phyloP scores from a whole-genome alignment of 768 basidiomycete genomes.

The Xerocomellus intermedius region DNA sequence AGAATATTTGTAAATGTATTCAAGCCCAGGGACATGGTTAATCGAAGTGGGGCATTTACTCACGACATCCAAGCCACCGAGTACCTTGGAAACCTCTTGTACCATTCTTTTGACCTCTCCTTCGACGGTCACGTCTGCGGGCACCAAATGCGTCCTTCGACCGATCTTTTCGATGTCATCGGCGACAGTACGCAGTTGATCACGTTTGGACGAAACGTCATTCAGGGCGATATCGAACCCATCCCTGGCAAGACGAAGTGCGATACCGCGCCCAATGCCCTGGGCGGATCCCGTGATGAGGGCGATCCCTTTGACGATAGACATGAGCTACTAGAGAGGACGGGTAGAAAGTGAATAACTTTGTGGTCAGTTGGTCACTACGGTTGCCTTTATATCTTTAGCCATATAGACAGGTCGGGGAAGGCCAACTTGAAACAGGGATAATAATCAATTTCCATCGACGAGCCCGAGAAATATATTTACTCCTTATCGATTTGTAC shows the following conservation, averaged over 20 bases:
- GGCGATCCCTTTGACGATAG: constrained; percentile 26
- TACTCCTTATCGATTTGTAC: neutral
- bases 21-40: too few species aligned
- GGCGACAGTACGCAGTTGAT: constrained; percentile 27
- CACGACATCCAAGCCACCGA: constrained; percentile 51
- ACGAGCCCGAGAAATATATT: too few species aligned
- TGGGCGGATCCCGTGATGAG: constrained; percentile 37
- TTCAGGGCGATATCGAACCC: too few species aligned
- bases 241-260: constrained; percentile 31
- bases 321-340: constrained; percentile 12
- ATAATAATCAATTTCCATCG: too few species aligned
- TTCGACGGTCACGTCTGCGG: constrained; percentile 43
- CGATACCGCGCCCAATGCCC: constrained; percentile 28
- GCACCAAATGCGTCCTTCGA: constrained; percentile 17
- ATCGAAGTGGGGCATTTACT: constrained; percentile 12
- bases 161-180: constrained; percentile 31
- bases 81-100: constrained; percentile 19
- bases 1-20: too few species aligned
- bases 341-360: too few species aligned
- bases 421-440: too few species aligned
- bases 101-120: constrained; percentile 42
- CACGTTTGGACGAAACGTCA: constrained; percentile 25
- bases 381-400: neutral
- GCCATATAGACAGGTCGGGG: neutral
- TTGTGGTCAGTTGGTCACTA: neutral